Conservation (phyloP, 192 early-diverging fungal genomes). For the Umbelopsis vinacea region DNA sequence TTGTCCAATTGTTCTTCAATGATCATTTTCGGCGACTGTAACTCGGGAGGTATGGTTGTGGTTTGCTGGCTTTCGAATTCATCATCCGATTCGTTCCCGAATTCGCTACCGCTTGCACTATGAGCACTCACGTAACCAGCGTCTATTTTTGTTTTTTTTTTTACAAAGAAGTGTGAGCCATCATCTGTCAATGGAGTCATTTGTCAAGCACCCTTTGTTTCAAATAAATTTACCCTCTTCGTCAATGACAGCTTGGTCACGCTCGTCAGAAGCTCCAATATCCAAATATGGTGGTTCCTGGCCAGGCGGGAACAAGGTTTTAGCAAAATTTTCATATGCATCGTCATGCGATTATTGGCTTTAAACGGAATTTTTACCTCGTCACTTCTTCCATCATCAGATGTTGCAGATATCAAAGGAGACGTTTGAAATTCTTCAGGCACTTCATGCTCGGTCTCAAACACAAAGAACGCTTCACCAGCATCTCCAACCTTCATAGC, state of each 20-base stretch:
- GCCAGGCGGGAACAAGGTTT: background rate
- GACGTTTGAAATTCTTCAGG: conserved; percentile 94
- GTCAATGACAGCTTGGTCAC: conserved; percentile 3
- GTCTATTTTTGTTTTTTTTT: conserved; percentile 1
- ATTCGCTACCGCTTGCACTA: conserved; percentile 64
- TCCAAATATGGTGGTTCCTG: conserved; percentile 43
- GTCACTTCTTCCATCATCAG: conserved; percentile 31
- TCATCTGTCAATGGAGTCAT: background rate
- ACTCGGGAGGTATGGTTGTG: conserved; percentile 25
- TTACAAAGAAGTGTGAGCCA: background rate
- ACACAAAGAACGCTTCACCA: conserved; percentile 97
- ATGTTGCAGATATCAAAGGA: conserved; percentile 71
- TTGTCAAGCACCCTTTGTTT: background rate
- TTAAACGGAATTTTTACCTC: conserved; percentile 30
- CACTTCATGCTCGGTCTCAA: conserved; percentile 89
- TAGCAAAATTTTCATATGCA: conserved; percentile 21
- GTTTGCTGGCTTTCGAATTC: conserved; percentile 26
- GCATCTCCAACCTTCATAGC: conserved; percentile 98
- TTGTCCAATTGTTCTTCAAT: conserved; percentile 44
- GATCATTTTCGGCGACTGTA: conserved; percentile 39
- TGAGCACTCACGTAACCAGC: conserved; percentile 75
- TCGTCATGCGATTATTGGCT: conserved; percentile 3
- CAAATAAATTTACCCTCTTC: background rate
- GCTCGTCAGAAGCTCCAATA: conserved; percentile 35
- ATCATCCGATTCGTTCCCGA: conserved; percentile 41